These are phyloP conservation scores for Aspergillus piperis DNA, from an alignment of 2,329 filamentous ascomycete species.

Conservation along the genomic window DNA sequence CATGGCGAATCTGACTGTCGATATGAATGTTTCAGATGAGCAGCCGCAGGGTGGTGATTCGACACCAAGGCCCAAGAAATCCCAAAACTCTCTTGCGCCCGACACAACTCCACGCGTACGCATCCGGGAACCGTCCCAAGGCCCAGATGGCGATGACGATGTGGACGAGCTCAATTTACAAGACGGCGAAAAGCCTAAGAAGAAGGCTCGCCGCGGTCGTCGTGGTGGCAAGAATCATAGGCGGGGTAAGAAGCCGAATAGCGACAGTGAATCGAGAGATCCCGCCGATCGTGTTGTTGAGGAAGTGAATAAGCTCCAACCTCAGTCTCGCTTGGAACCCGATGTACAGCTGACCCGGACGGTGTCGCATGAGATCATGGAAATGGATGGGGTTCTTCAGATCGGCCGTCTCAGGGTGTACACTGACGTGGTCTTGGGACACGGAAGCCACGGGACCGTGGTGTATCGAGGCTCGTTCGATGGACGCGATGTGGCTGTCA, in stretches of 20 bases:
- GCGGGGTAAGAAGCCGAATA: conserved; percentile 53
- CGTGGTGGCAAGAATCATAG: conserved; percentile 70
- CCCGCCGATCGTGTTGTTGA: conserved; percentile 62
- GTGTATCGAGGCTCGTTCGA: conserved; percentile 96
- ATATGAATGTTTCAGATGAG: conserved; percentile 29
- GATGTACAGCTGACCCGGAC: conserved; percentile 58
- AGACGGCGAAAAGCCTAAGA: conserved; percentile 58
- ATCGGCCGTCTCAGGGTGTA: conserved; percentile 64
- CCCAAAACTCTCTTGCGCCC: conserved; percentile 20
- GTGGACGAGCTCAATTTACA: conserved; percentile 31
- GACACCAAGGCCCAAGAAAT: conserved; percentile 33
- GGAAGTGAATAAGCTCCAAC: conserved; percentile 49
- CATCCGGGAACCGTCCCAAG: conserved; percentile 43
- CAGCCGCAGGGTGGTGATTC: conserved; percentile 23
- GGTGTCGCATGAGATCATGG: conserved; percentile 59
- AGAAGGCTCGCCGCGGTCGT: conserved; percentile 69
- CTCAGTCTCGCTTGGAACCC: conserved; percentile 57
- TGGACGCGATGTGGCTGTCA: conserved; percentile 89
- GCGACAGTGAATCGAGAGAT: conserved; percentile 56
- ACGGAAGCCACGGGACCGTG: conserved; percentile 94
- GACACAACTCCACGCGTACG: conserved; percentile 39
- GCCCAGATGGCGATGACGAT: conserved; percentile 36
- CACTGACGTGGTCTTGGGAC: conserved; percentile 62
- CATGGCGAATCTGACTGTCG: conserved; percentile 34
- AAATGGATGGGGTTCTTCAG: conserved; percentile 61